These are phyloP conservation scores for Fomitopsis betulina DNA, from an alignment of 1,284 basidiomycete genomes.

Conservation along the genomic window DNA sequence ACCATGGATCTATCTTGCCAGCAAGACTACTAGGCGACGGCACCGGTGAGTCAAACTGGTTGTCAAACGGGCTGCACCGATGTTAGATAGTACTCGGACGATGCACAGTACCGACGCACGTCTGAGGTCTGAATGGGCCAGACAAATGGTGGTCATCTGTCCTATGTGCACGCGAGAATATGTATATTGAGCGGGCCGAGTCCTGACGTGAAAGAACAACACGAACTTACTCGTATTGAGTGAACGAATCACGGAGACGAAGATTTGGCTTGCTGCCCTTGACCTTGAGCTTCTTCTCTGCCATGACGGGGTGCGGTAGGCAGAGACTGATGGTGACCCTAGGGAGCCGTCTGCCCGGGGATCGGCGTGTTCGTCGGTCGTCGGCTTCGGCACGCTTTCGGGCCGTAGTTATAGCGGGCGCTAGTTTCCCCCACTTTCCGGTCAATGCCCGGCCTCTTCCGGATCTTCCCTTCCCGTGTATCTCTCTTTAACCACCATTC, in stretches of 20 bases:
- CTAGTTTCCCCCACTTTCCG: no score
- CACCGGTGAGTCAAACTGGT: constrained; percentile 8
- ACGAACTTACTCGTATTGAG: constrained; percentile 6
- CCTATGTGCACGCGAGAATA: constrained; percentile 25
- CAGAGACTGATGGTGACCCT: background rate
- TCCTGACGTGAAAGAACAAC: background rate
- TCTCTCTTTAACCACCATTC: no score
- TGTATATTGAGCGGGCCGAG: no score
- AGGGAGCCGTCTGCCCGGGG: no score
- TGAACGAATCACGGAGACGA: constrained; percentile 7
- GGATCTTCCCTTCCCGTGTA: no score
- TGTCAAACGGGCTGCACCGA: constrained; percentile 36
- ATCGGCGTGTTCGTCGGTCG: no score
- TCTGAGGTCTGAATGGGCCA: constrained; percentile 58
- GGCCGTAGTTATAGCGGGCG: no score
- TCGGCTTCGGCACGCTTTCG: no score
- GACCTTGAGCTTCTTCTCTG: background rate
- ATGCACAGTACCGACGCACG: constrained; percentile 33
- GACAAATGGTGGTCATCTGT: constrained; percentile 56
- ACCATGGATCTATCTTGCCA: constrained; percentile 14
- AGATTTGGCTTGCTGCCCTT: background rate
- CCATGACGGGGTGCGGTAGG: background rate
- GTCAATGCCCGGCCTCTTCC: no score
- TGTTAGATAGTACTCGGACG: background rate
- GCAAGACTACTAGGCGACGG: background rate